Conservation (phyloP, 2,329 filamentous ascomycete species). For the Ophiostoma novo-ulmi region DNA sequence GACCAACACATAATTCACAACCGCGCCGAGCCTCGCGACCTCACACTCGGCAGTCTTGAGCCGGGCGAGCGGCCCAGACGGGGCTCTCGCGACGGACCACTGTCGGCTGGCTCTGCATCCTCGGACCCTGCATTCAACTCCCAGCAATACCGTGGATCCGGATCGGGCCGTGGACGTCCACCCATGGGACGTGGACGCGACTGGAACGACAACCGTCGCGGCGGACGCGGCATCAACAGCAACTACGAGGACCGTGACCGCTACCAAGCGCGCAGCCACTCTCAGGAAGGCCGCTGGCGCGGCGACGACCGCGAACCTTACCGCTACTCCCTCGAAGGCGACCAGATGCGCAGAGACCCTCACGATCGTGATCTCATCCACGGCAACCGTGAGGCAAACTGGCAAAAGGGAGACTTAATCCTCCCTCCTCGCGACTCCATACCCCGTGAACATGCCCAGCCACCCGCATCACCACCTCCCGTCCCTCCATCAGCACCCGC, state of each 20-base stretch:
- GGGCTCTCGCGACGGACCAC: constrained; percentile 66
- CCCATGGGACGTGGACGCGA: constrained; percentile 37
- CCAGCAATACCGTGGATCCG: constrained; percentile 52
- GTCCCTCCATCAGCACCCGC: constrained; percentile 54
- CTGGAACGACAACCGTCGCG: constrained; percentile 46
- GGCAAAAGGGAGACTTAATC: constrained; percentile 48
- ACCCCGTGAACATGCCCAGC: constrained; percentile 42
- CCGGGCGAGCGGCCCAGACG: constrained; percentile 58
- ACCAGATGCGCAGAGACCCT: constrained; percentile 35
- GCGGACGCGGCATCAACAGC: constrained; percentile 41
- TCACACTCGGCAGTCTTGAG: constrained; percentile 60
- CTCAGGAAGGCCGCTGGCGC: constrained; percentile 59
- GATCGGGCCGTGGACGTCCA: constrained; percentile 49
- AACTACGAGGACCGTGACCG: constrained; percentile 61
- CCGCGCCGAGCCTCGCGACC: constrained; percentile 46
- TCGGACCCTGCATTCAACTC: constrained; percentile 60
- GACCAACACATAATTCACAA: constrained; percentile 50
- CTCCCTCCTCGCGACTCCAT: constrained; percentile 45
- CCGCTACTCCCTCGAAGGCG: constrained; percentile 35
- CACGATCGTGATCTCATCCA: constrained; percentile 49
- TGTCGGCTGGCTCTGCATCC: constrained; percentile 64
- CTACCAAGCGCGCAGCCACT: constrained; percentile 57
- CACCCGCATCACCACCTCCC: constrained; percentile 52
- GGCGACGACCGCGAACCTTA: constrained; percentile 47
- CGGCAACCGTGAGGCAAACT: constrained; percentile 45